Evolutionary conservation across 495 filamentous ascomycete species (phyloP).

Genomic region (Clohesyomyces aquaticus): DNA sequence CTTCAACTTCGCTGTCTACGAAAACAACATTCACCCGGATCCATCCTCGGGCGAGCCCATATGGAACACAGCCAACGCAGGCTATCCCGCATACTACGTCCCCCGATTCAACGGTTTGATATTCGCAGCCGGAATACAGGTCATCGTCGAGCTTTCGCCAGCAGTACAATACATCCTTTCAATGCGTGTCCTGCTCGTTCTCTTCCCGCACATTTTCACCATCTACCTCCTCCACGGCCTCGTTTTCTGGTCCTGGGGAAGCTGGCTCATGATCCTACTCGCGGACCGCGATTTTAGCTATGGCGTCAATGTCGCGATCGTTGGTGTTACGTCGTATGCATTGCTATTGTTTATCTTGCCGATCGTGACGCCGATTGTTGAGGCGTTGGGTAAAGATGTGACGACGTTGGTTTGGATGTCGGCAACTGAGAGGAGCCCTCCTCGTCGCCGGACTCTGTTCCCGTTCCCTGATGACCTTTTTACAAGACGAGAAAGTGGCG

Average conservation of each 20-base stretch:
- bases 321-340: conserved; percentile 31
- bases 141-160: conserved; percentile 47
- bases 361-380: conserved; percentile 34
- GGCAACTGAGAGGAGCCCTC: conserved; percentile 28
- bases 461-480: conserved; percentile 36
- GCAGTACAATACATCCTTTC: conserved; percentile 46
- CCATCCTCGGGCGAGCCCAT: conserved; percentile 40
- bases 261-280: conserved; percentile 36
- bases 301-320: conserved; percentile 28
- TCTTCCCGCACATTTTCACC: conserved; percentile 54
- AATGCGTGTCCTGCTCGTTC: conserved; percentile 41
- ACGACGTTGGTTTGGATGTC: conserved; percentile 34
- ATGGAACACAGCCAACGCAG: conserved; percentile 34
- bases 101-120: conserved; percentile 50
- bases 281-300: conserved; percentile 27
- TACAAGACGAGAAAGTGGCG: conserved; percentile 6
- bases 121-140: conserved; percentile 46
- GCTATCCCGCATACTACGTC: conserved; percentile 49
- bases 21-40: conserved; percentile 51
- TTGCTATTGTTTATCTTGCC: conserved; percentile 26
- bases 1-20: conserved; percentile 43
- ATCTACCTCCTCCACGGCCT: conserved; percentile 54
- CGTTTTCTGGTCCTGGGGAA: conserved; percentile 50
- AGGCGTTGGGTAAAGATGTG: conserved; percentile 36
- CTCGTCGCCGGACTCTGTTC: conserved; percentile 31